Evolutionary conservation across 108 stramenopile genomes (phyloP), one percentile per base, ranked within the genome.

Genomic region (Cyclotella atomus): DNA sequence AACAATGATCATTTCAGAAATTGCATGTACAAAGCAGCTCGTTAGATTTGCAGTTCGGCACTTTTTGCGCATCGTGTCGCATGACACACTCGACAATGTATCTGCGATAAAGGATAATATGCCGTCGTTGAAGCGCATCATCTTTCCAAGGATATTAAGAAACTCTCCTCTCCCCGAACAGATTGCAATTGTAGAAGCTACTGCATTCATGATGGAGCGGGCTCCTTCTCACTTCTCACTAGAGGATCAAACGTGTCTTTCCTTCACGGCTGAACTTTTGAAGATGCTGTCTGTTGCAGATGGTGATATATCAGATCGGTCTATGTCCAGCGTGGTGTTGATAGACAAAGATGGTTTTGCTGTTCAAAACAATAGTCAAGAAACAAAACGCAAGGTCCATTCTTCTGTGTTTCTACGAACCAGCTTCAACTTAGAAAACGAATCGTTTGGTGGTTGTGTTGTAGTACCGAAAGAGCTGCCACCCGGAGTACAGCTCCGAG

Each of bases 281-380:
- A 95, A 95, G 65, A 90, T 92, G 90, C 72, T 84, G 2, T 92
- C 91, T 16, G 88, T 95, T 61, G 91, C 94, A 61, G 94, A 95
- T 68, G 94, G 93, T 16, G 94, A 92, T 70, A 91, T 95, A 84
- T 74, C 79, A 1, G 94, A 92, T 65, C 34, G n/a, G n/a, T n/a
- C 79, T 24, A 81, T 88, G 16, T 50, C 66, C 21, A 87, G 83
- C 27, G 72, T 80, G 41, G 87, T 89, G 28, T 81, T 92, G 25
- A 73, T 82, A 3, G 91, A 95, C 63, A 95, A 91, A 61, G 88
- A 95, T 62, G 94, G 91, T 34, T 88, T 65, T 69, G 87, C 85
- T 34, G 9, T 50, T 87, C 30, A 76, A 67, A 43, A 72, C 35
- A 7, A 82, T 77, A 53, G 64, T 23, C 60, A 16, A 38, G 32